phyloP scores from a whole-genome alignment of 148 eudicot genomes.

The Fagopyrum tataricum region DNA sequence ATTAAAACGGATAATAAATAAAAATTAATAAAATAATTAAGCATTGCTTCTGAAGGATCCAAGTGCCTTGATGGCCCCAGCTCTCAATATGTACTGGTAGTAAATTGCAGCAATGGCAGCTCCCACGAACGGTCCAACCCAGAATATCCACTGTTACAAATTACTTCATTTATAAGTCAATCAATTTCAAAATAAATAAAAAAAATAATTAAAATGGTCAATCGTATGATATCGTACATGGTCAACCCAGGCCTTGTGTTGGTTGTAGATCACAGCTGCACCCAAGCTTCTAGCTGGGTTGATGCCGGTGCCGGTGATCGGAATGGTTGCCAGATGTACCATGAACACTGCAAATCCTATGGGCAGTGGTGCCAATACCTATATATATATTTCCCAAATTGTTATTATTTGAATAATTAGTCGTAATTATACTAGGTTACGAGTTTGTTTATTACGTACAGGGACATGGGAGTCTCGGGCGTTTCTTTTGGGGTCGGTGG shows the following conservation, averaged over 20 bases:
- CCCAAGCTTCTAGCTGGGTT: not conserved
- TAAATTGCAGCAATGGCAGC: not conserved
- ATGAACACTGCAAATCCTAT: not conserved
- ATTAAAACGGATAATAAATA: no score
- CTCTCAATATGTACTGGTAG: not conserved
- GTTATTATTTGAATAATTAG: not conserved
- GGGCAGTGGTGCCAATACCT: constrained; percentile 10
- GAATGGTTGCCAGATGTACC: not conserved
- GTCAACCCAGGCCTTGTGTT: not conserved
- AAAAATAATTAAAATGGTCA: no score
- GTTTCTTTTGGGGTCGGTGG: not conserved
- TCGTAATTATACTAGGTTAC: no score
- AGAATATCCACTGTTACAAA: not conserved
- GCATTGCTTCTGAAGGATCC: not conserved
- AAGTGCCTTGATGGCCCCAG: not conserved
- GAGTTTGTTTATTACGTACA: not conserved
- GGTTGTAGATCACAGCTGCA: not conserved
- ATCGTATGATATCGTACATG: not conserved
- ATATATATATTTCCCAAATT: no score
- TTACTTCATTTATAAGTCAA: not conserved
- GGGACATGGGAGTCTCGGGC: not conserved
- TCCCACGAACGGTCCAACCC: constrained; percentile 1
- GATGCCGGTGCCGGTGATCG: not conserved
- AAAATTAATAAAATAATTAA: no score
- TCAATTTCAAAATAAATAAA: not conserved